Evolutionary conservation across 768 basidiomycete genomes (phyloP), one percentile per base, ranked within the genome.

Genomic region (Amanita molliuscula): DNA sequence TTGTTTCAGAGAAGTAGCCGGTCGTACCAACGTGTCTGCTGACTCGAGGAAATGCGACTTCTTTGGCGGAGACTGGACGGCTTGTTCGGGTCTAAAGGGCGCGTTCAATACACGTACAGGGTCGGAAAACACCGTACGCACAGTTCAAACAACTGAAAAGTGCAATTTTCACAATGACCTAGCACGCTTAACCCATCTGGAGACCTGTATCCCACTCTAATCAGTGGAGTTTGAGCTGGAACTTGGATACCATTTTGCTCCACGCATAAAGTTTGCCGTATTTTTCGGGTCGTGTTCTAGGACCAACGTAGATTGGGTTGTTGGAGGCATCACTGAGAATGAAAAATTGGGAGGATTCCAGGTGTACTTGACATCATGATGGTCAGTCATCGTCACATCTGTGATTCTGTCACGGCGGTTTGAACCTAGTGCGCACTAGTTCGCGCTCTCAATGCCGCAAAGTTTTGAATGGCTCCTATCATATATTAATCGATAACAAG

Each of bases 161-260:
- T 69, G 20, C 82, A 66, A 55, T 88, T 79, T 62, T 95, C 90
- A 55, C 80, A 82, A 33, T 84, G 79, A 0, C 77, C 69, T 9
- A 95, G 71, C 0, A 82, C 65, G 11, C 70, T 72, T 2, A 82
- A 78, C 0, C 88, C 89, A 57, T 93, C 89, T 10, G 79, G 74
- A 55, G 77, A 86, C 82, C 89, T 93, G 31, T 3, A 7, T 37
- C 8, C 3, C 6, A 23, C 49, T 18, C 21, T 44, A 23, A 28
- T 48, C 42, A 52, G 11, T 35, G 16, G 25, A 8, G 16, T 15
- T 41, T 36, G 20, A 16, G 28, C 25, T 20, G 11, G 37, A 18
- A 20, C 18, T 15, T 10, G 1, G 4, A 20, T 54, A 80, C 82
- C 82, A 82, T 65, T 75, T 77, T 0, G 75, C 74, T 15, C 64